A percentile compares a stretch with the other conserved stretches of the same genome.
These are phyloP conservation scores for Mallotus japonicus DNA, from an alignment of 441 rosid species.

Conservation along the genomic window DNA sequence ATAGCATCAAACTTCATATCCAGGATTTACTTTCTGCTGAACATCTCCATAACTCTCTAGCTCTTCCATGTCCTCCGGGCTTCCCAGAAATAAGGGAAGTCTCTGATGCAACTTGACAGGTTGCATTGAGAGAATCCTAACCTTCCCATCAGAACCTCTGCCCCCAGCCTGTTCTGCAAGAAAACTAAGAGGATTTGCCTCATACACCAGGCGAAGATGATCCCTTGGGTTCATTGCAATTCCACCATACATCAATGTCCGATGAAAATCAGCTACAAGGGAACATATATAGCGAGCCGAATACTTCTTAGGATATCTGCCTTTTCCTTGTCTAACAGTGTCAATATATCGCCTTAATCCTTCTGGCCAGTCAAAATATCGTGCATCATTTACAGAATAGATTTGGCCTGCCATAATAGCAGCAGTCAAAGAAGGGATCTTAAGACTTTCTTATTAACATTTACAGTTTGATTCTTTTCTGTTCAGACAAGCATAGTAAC, in stretches of 20 bases:
- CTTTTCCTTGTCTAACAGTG: constrained; percentile 85
- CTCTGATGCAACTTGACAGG: constrained; percentile 90
- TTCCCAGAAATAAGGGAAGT: constrained; percentile 83
- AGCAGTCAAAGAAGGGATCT: constrained; percentile 13
- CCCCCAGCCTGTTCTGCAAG: constrained; percentile 92
- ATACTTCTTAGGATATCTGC: constrained; percentile 77
- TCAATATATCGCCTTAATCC: constrained; percentile 81
- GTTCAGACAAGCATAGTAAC: background rate
- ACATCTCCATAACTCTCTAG: constrained; percentile 78
- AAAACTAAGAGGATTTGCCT: constrained; percentile 89
- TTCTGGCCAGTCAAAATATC: constrained; percentile 94
- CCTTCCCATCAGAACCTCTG: constrained; percentile 75
- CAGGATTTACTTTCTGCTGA: constrained; percentile 93
- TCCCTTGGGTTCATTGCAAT: constrained; percentile 94
- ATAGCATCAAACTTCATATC: constrained; percentile 72
- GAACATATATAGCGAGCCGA: constrained; percentile 94
- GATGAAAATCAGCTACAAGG: constrained; percentile 87
- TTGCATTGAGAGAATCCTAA: constrained; percentile 73
- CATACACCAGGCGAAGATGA: constrained; percentile 88
- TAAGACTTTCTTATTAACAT: background rate
- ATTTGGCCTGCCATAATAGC: constrained; percentile 68
- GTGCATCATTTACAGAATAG: constrained; percentile 89
- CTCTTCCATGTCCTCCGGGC: constrained; percentile 73
- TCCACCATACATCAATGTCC: constrained; percentile 86
- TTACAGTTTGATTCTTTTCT: background rate